These are phyloP conservation scores for Royoungia palumana DNA, from an alignment of 768 basidiomycete genomes.

Conservation along the genomic window DNA sequence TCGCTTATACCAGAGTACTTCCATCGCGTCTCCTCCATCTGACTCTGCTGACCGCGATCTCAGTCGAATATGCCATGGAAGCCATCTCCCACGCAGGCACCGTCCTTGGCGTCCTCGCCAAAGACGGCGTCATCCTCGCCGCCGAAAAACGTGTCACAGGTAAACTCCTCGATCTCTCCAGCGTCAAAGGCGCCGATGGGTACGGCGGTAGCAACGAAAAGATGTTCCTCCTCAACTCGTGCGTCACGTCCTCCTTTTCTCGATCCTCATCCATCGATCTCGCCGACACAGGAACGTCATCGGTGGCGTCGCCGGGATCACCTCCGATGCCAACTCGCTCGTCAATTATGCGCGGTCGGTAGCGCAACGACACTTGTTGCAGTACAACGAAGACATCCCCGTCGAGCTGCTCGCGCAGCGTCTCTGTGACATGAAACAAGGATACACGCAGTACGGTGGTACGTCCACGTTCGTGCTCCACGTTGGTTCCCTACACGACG, in stretches of 20 bases:
- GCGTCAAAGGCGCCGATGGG: constrained; percentile 73
- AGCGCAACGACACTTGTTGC: constrained; percentile 83
- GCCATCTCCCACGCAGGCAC: constrained; percentile 96
- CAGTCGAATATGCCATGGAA: constrained; percentile 99
- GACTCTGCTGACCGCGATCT: constrained; percentile 1
- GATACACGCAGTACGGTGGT: constrained; percentile 97
- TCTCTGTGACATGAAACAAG: constrained; percentile 96
- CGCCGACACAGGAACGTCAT: constrained; percentile 75
- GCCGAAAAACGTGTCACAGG: constrained; percentile 99
- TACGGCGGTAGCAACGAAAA: constrained; percentile 98
- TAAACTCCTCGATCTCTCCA: constrained; percentile 90
- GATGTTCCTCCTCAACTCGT: constrained; percentile 94
- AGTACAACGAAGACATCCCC: constrained; percentile 96
- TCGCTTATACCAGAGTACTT: constrained; percentile 92
- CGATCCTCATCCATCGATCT: constrained; percentile 3
- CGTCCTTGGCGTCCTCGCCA: constrained; percentile 88
- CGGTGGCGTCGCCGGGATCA: constrained; percentile 91
- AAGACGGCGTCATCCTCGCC: constrained; percentile 87
- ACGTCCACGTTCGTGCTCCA: constrained; percentile 13
- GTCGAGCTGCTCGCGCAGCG: constrained; percentile 93
- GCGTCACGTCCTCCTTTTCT: constrained; percentile 23
- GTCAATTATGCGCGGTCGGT: constrained; percentile 91
- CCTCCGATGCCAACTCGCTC: constrained; percentile 96
- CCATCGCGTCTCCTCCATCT: neutral
- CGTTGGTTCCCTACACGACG: neutral